phyloP scores from a whole-genome alignment of 1,139 yeast genomes.

The Arxiozyma slooffiae region DNA sequence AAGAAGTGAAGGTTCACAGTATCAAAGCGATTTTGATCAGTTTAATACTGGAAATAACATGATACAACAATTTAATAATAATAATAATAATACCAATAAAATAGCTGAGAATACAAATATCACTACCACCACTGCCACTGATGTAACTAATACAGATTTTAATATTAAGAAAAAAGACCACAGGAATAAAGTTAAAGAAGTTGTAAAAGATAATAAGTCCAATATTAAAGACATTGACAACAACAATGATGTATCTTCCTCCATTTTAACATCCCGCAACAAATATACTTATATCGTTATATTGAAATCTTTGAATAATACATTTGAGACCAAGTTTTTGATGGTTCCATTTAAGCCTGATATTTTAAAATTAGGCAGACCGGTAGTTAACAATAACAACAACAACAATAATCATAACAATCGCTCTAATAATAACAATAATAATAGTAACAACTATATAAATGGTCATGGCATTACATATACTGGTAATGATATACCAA shows the following conservation, averaged over 20 bases:
- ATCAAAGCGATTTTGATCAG: conserved; percentile 10
- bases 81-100: too few species aligned
- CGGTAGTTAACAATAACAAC: conserved; percentile 43
- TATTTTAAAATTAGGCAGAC: conserved; percentile 80
- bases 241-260: conserved; percentile 8
- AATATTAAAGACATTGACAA: too few species aligned
- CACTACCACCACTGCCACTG: neutral
- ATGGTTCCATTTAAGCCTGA: conserved; percentile 78
- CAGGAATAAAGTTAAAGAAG: neutral
- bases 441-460: too few species aligned
- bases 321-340: conserved; percentile 71
- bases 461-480: conserved; percentile 7
- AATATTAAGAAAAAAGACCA: neutral
- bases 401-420: neutral
- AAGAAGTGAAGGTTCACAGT: conserved; percentile 25
- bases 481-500: conserved; percentile 4
- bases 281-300: conserved; percentile 44
- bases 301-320: conserved; percentile 64
- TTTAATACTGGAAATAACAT: neutral
- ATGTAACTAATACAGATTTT: neutral
- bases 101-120: neutral
- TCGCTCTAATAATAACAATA: too few species aligned
- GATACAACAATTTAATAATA: neutral
- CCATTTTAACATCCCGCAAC: conserved; percentile 22
- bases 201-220: neutral